Conservation (phyloP, 192 early-diverging fungal species). For the Chytriomyces confervae region DNA sequence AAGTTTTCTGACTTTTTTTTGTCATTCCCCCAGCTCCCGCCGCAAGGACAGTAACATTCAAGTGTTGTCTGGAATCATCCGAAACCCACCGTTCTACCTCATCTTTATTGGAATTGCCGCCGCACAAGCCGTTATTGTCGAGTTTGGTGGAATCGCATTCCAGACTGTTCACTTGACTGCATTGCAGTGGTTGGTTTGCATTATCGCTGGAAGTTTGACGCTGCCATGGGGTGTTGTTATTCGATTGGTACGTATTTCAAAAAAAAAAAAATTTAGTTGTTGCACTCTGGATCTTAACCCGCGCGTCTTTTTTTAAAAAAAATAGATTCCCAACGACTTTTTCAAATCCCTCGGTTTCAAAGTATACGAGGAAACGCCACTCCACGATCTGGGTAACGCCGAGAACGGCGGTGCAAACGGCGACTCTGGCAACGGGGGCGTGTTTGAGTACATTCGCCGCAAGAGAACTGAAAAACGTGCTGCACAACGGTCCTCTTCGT, state of each 20-base stretch:
- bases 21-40: conserved; percentile 27
- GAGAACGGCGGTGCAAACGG: too few species aligned
- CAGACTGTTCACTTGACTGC: conserved; percentile 57
- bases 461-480: too few species aligned
- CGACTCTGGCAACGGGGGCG: too few species aligned
- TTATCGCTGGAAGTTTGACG: conserved; percentile 78
- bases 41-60: conserved; percentile 39
- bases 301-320: neutral
- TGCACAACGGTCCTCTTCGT: too few species aligned
- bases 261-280: neutral
- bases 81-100: conserved; percentile 42
- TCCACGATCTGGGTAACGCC: neutral
- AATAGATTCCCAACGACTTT: neutral
- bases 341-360: neutral
- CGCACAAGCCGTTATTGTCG: conserved; percentile 45
- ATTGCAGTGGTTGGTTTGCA: conserved; percentile 79
- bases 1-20: conserved; percentile 1
- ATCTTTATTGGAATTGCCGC: conserved; percentile 39
- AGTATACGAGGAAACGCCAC: neutral
- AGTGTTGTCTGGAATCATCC: conserved; percentile 38
- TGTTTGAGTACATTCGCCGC: too few species aligned
- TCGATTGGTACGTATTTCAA: conserved; percentile 61
- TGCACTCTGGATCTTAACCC: neutral
- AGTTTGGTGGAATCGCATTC: conserved; percentile 43
- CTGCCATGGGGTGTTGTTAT: conserved; percentile 86